Percentiles rank a stretch among this genome's conserved stretches.
Evolutionary conservation across 306 rosid species (phyloP).

Genomic region (Prunus dulcis): DNA sequence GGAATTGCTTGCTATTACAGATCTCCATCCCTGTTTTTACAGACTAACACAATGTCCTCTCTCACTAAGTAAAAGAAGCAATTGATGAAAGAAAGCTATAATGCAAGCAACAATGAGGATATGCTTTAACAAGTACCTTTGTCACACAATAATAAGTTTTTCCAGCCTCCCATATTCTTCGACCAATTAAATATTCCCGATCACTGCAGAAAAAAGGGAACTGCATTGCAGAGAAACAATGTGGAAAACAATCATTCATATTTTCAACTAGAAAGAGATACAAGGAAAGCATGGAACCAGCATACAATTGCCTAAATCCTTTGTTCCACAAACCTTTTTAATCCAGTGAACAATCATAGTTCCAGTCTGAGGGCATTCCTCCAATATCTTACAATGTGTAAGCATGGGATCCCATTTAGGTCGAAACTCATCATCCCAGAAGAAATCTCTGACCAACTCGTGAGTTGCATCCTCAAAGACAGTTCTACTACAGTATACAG

Average conservation of each 20-base stretch:
- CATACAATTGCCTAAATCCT: not conserved
- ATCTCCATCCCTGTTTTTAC: not conserved
- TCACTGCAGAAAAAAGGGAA: slow-evolving; percentile 99
- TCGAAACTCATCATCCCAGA: slow-evolving; percentile 99
- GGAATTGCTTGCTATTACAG: not conserved
- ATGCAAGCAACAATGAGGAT: slow-evolving; percentile 2
- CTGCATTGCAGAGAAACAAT: slow-evolving; percentile 41
- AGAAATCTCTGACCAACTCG: slow-evolving; percentile 95
- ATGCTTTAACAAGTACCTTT: slow-evolving; percentile 53
- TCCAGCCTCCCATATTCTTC: slow-evolving; percentile 97
- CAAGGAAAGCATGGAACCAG: not conserved
- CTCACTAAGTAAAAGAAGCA: slow-evolving; percentile 11
- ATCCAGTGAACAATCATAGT: slow-evolving; percentile 85
- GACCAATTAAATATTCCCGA: slow-evolving; percentile 92
- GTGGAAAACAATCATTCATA: slow-evolving; percentile 27
- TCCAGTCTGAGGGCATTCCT: slow-evolving; percentile 79
- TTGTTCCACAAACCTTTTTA: slow-evolving; percentile 69
- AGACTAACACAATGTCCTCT: not conserved
- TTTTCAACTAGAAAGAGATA: not conserved
- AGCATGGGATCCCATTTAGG: slow-evolving; percentile 98
- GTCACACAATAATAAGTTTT: slow-evolving; percentile 86
- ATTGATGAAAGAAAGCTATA: slow-evolving; percentile 12
- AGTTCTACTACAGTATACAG: slow-evolving; percentile 83
- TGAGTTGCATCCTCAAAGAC: slow-evolving; percentile 92
- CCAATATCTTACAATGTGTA: slow-evolving; percentile 61